Base-by-base conservation (phyloP, 768 basidiomycete species). In the Rickenella mellea region DNA sequence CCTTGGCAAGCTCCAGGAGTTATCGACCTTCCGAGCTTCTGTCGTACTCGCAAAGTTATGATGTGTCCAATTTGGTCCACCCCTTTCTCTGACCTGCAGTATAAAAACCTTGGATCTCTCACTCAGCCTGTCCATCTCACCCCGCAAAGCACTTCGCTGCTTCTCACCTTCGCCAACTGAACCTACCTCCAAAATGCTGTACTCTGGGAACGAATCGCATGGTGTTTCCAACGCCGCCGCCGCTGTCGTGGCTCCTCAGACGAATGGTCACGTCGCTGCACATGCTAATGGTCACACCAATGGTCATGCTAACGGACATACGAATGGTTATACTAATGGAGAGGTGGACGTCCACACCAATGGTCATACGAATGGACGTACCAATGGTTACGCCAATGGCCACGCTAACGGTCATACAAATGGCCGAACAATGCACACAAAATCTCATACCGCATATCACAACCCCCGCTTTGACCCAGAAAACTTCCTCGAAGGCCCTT, bases 391-490 rank as follows among this genome's bases (percentile, higher is more conserved):
- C n/a, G n/a, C n/a, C n/a, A 10, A 17, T 36, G 33, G 33, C 4
- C 10, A 36, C 33, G 19, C 33, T 36, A 36, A 17, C 10, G 19
- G 19, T 17, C 19, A 36, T 3, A 36, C 33, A 36, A 17, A 17
- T 36, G 19, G 11, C 10, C 24, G 19, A 17, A 17, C 33, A 11
- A 15, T 36, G 11, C 10, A 11, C 19, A 22, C 19, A 22, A 15
- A 17, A 17, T 22, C 19, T 22, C 10, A 10, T 30, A 17, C 6
- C 33, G 60, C 60, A 2, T 85, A 83, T 58, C 74, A 77, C 56
- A 86, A 84, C 53, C 42, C 81, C 36, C 80, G 81, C 24, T 61
- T 85, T 12, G 78, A 83, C 56, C 77, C 81, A 20, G 69, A 70
- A 53, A 80, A 83, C 56, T 85, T 69, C 57, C 55, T 80, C 33